Evolutionary conservation across 148 eudicot genomes (phyloP).

Genomic region (Fagopyrum homotropicum): DNA sequence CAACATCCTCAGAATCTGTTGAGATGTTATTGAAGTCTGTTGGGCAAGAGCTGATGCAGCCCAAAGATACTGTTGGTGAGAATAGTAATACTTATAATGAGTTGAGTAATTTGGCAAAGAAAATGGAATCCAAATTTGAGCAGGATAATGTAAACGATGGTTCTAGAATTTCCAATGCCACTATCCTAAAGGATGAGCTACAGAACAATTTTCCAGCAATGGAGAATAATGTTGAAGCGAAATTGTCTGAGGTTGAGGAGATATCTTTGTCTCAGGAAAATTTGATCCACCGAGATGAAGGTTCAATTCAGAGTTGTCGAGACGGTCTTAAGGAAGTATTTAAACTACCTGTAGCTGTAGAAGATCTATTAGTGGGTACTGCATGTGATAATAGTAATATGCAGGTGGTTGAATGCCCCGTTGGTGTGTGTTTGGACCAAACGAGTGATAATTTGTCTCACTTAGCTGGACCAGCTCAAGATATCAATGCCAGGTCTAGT

Average conservation of each 20-base stretch:
- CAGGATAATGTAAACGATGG: conserved; percentile 25
- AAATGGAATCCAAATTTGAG: conserved; percentile 34
- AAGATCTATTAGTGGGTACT: conserved; percentile 16
- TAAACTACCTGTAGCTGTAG: conserved; percentile 21
- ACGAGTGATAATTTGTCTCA: conserved; percentile 19
- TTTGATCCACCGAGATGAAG: conserved; percentile 18
- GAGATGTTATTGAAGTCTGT: conserved; percentile 87
- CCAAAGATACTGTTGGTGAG: conserved; percentile 32
- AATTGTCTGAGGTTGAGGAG: conserved; percentile 16
- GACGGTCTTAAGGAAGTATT: conserved; percentile 20
- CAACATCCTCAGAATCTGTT: conserved; percentile 94
- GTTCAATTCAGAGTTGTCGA: conserved; percentile 17
- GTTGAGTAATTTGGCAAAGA: conserved; percentile 29
- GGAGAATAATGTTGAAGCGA: conserved; percentile 17
- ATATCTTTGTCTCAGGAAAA: conserved; percentile 21
- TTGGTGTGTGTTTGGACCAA: background rate
- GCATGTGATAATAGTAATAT: conserved; percentile 19
- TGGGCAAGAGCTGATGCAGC: conserved; percentile 81
- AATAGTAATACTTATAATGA: conserved; percentile 36
- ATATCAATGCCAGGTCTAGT: background rate
- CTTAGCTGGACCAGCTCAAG: background rate
- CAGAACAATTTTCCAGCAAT: conserved; percentile 18
- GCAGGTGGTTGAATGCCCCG: conserved; percentile 17
- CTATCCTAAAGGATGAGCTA: conserved; percentile 21
- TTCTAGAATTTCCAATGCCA: conserved; percentile 19